phyloP scores from a whole-genome alignment of 2,329 filamentous ascomycete genomes.

The Xylaria sp. region DNA sequence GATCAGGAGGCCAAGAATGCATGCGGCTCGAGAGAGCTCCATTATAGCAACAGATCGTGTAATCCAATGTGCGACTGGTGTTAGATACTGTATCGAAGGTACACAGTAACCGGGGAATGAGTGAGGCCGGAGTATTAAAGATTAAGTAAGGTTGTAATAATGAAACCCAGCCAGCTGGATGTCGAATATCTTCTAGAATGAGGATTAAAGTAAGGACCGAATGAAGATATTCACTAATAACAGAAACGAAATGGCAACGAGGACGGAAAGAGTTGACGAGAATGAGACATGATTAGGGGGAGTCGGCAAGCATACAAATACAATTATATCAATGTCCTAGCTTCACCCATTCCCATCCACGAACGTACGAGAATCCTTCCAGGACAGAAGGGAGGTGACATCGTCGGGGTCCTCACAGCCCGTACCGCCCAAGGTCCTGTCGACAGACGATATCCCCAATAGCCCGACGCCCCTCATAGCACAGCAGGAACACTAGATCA shows the following conservation, averaged over 20 bases:
- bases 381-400: constrained; percentile 24
- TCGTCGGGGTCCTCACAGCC: constrained; percentile 19
- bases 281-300: constrained; percentile 12
- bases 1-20: constrained; percentile 43
- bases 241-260: constrained; percentile 25
- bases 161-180: constrained; percentile 49
- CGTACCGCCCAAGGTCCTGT: constrained; percentile 20
- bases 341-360: not conserved
- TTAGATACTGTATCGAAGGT: constrained; percentile 11
- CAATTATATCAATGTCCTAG: constrained; percentile 14
- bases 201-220: constrained; percentile 35
- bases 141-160: constrained; percentile 34
- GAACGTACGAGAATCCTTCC: not conserved
- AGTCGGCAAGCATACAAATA: constrained; percentile 27
- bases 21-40: constrained; percentile 42
- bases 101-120: constrained; percentile 23
- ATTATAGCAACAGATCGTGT: constrained; percentile 43
- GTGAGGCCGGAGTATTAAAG: constrained; percentile 41
- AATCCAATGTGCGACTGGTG: not conserved
- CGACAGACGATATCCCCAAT: constrained; percentile 25
- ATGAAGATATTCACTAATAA: constrained; percentile 24
- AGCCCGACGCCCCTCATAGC: constrained; percentile 5
- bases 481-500: constrained; percentile 11
- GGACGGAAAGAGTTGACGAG: constrained; percentile 23
- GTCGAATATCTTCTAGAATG: constrained; percentile 19